Conservation (phyloP, 2,329 filamentous ascomycete species). For the Colletotrichum sp. region DNA sequence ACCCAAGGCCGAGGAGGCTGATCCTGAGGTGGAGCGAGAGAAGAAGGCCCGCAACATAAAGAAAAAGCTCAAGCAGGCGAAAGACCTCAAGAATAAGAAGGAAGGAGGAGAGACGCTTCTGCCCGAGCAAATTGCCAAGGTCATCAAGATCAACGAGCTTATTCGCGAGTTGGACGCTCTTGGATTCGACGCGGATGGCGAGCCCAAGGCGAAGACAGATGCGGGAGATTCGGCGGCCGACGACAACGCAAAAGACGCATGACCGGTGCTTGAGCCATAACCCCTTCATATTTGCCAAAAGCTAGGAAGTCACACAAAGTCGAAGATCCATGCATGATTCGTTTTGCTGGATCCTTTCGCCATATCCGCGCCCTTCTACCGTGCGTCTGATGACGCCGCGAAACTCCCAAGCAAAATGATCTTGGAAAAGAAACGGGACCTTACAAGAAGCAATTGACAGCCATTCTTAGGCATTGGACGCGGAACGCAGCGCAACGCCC, state of each 20-base stretch:
- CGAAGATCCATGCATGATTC: neutral
- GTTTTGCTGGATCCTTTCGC: neutral
- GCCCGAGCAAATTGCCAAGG: constrained; percentile 95
- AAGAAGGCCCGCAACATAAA: constrained; percentile 91
- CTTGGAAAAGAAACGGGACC: neutral
- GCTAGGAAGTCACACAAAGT: neutral
- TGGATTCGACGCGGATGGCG: constrained; percentile 82
- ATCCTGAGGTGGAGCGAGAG: constrained; percentile 80
- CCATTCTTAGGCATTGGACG: neutral
- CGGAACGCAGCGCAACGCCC: neutral
- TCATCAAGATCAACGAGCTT: constrained; percentile 95
- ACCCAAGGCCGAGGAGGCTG: constrained; percentile 48
- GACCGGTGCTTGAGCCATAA: neutral
- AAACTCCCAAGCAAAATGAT: neutral
- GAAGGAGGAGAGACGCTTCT: constrained; percentile 82
- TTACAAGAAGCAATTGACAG: neutral
- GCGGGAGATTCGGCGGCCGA: neutral
- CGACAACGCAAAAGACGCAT: neutral
- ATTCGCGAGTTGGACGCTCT: constrained; percentile 85
- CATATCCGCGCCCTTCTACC: neutral
- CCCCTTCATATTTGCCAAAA: neutral
- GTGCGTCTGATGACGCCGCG: neutral
- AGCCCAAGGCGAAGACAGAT: constrained; percentile 45
- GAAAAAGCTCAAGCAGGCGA: constrained; percentile 95
- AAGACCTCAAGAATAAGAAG: constrained; percentile 89